Percentiles rank a stretch among this genome's conserved stretches.
Evolutionary conservation across 208 protist genomes (phyloP).

Genomic region (Trypanosoma avium): DNA sequence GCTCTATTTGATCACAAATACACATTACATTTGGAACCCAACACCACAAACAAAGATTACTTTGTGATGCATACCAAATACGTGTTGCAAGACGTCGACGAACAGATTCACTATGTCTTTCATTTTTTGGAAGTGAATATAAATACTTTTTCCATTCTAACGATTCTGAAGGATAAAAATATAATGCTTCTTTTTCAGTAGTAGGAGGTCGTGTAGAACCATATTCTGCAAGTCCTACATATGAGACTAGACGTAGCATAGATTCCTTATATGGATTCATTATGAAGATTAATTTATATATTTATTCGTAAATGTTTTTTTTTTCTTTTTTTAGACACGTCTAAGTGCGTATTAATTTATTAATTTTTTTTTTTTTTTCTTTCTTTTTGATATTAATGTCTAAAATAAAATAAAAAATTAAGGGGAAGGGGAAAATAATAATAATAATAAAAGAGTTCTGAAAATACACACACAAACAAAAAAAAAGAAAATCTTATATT

Average conservation of each 20-base stretch:
- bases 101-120: conserved; percentile 57
- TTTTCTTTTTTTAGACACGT: too few relatives aligned
- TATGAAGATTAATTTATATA: conserved; percentile 2
- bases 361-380: conserved; percentile 5
- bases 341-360: background rate
- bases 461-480: background rate
- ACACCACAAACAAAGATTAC: conserved; percentile 68
- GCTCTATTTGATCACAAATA: conserved; percentile 60
- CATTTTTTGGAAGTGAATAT: conserved; percentile 19
- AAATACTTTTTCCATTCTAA: conserved; percentile 71
- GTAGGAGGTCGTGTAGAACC: conserved; percentile 22
- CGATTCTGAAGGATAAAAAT: conserved; percentile 59
- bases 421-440: conserved; percentile 1
- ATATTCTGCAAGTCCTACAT: conserved; percentile 58
- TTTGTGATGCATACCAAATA: conserved; percentile 50
- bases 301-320: too few relatives aligned
- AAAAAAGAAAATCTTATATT: conserved; percentile 6
- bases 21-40: conserved; percentile 71
- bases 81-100: conserved; percentile 43
- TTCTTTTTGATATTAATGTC: background rate
- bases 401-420: background rate
- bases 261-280: conserved; percentile 61
- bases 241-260: conserved; percentile 51
- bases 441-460: background rate
- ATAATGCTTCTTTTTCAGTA: conserved; percentile 40